A percentile compares a stretch with the other conserved stretches of the same genome.
Conservation (phyloP, 2,329 filamentous ascomycete genomes). For the Colletotrichum eleusines region DNA sequence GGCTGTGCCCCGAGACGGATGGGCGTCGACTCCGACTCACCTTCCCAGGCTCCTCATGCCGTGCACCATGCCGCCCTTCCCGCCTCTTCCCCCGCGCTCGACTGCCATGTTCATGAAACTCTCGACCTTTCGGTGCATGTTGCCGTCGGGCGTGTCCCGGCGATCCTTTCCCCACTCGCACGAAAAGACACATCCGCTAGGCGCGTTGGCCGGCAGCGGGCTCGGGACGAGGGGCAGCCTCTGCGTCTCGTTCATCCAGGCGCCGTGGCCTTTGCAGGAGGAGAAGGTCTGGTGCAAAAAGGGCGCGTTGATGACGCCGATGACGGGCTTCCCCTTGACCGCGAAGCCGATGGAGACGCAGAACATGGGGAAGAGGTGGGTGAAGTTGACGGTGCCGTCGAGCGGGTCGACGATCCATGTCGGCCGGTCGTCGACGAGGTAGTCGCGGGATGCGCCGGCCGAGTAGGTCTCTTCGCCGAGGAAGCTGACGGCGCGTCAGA, state of each 20-base stretch:
- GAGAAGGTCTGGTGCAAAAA: slow-evolving; percentile 78
- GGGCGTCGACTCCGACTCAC: slow-evolving; percentile 44
- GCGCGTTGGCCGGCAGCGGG: slow-evolving; percentile 73
- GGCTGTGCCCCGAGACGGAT: neutral
- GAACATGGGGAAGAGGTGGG: slow-evolving; percentile 84
- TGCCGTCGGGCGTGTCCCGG: slow-evolving; percentile 73
- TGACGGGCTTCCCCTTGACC: slow-evolving; percentile 67
- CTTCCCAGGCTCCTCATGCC: slow-evolving; percentile 77
- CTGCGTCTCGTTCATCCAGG: slow-evolving; percentile 76
- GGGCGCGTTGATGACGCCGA: slow-evolving; percentile 80
- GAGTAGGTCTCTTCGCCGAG: slow-evolving; percentile 83
- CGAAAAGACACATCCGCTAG: slow-evolving; percentile 76
- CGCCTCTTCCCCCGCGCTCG: slow-evolving; percentile 71
- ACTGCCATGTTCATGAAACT: slow-evolving; percentile 82
- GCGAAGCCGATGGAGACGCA: slow-evolving; percentile 82
- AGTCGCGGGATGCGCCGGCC: slow-evolving; percentile 73
- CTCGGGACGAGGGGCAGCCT: slow-evolving; percentile 72
- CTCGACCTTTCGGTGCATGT: slow-evolving; percentile 78
- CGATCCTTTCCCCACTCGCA: slow-evolving; percentile 87
- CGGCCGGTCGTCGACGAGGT: slow-evolving; percentile 72
- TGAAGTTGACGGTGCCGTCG: slow-evolving; percentile 86
- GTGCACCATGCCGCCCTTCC: slow-evolving; percentile 83
- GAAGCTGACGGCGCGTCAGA: slow-evolving; percentile 63
- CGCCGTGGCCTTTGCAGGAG: slow-evolving; percentile 73
- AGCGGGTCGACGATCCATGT: slow-evolving; percentile 85